Base-by-base conservation (phyloP, 371 early-diverging fungal genomes). In the Zopfochytrium polystomum region DNA sequence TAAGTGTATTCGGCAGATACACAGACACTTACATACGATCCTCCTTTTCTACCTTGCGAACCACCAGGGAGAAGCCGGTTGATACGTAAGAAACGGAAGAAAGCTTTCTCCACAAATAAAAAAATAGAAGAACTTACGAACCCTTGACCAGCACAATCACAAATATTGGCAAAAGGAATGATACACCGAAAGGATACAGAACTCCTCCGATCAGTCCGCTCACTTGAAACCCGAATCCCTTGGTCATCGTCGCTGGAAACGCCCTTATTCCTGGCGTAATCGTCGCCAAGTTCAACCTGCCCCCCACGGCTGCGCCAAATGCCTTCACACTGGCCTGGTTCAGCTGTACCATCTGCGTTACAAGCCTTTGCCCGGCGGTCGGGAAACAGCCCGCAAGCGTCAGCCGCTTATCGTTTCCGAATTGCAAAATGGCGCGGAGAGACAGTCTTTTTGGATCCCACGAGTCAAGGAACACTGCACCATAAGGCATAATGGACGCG, bases 151-250 rank as follows among this genome's bases (percentile, higher is more conserved):
- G 68, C 29, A 75, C 75, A 34, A 89, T 77, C 3, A 84, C 84
- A 70, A 87, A 88, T 27, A 87, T 85, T 23, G 88, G 87, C 27
- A 89, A 62, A 66, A 89, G 60, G 71, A 89, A 89, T 4, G 81
- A 78, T 9, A 89, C 75, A n/a, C 86, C 90, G 58, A 87, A 89
- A 25, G 90, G 90, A 67, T 79, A 88, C 49, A 87, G 52, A 47
- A 83, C 77, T 23, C 80, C 48, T 5, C 87, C 89, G 51, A 87
- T 66, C 18, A 81, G 23, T 4, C 80, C 71, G 6, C 80, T 82
- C 53, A 83, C 68, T 2, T 80, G 78, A 46, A 85, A 30, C 6
- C 71, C 60, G 18, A 80, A 49, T 20, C 69, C 70, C 9, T 78
- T 77, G n/a, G 56, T 62, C 27, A 29, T n/a, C 44, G 65, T 27